Base-by-base conservation (phyloP, 2,329 filamentous ascomycete genomes). In the Xylogone sp. region DNA sequence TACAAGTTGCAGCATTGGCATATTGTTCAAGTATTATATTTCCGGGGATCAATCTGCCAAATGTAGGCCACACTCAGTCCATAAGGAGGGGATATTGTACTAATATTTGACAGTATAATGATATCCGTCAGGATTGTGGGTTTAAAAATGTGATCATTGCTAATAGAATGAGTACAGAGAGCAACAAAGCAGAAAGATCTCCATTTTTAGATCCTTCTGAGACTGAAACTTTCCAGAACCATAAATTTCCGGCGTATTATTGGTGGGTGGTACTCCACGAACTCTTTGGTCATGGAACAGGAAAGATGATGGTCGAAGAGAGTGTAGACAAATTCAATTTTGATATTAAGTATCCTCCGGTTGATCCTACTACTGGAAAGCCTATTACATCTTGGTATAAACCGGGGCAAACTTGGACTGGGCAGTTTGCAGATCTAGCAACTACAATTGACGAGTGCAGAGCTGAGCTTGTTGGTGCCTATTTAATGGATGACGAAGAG, bases 201-300 rank as follows among this genome's bases (percentile, higher is more conserved):
- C 66, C 84, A 0, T 87, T 88, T 69, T 81, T 90, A 61, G 74
- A 79, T 31, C 70, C 76, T 9, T 70, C 75, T 12, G 86, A 90
- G 57, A 72, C 82, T 42, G 75, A 81, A 3, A 62, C 81, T 2
- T 90, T 82, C 65, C 77, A 81, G 53, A 77, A 78, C 56, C 82
- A 81, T 69, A 82, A 83, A 42, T 82, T 86, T 57, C 74, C 77
- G 5, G 82, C 84, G 0, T 88, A 88, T 62, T 85, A 88, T 65
- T 82, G 87, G 13, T 85, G 86, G 70, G 84, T 88, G 43, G 85
- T 83, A 21, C 77, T 90, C 9, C 87, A 90, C 68, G 82, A 86
- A 63, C 75, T 86, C 3, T 69, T 86, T 2, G 83, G 83, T 10
- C 83, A 86, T 56, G 82, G 83, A 12, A 86, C 82, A 42, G 82